Evolutionary conservation across 2,329 filamentous ascomycete genomes (phyloP).

Genomic region (Cryphonectria naterciae): DNA sequence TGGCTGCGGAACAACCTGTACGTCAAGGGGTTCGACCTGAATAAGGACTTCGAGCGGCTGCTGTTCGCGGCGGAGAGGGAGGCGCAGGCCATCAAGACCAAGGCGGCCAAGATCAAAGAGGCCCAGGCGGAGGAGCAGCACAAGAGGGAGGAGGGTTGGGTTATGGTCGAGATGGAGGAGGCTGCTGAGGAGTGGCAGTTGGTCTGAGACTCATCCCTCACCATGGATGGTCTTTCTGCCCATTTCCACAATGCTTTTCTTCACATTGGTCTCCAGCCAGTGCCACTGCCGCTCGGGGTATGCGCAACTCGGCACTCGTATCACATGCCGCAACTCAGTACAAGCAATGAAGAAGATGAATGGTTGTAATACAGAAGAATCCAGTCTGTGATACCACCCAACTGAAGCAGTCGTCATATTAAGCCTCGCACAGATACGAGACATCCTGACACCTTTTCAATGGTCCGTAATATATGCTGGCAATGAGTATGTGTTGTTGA

Average conservation of each 20-base stretch:
- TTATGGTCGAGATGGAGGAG: slow-evolving; percentile 15
- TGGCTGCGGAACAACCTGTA: neutral
- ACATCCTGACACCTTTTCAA: too few species aligned
- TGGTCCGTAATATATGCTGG: neutral
- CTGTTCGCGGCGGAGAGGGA: neutral
- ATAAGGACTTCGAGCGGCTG: slow-evolving; percentile 9
- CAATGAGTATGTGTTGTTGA: neutral
- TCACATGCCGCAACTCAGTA: neutral
- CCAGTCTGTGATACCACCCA: neutral
- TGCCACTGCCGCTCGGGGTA: neutral
- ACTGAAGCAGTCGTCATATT: neutral
- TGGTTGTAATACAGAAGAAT: neutral
- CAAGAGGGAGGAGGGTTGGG: slow-evolving; percentile 19
- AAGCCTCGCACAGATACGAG: too few species aligned
- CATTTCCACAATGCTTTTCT: neutral
- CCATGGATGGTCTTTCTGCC: neutral
- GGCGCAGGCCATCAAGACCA: neutral
- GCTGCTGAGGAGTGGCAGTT: slow-evolving; percentile 15
- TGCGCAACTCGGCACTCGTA: neutral
- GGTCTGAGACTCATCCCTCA: neutral
- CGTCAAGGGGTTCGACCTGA: neutral
- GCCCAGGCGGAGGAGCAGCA: neutral
- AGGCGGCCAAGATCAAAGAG: neutral
- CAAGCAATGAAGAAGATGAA: neutral
- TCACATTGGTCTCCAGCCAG: neutral